These are phyloP conservation scores for Pestalotiopsis sp. DNA, from an alignment of 2,329 filamentous ascomycete species.

Conservation along the genomic window DNA sequence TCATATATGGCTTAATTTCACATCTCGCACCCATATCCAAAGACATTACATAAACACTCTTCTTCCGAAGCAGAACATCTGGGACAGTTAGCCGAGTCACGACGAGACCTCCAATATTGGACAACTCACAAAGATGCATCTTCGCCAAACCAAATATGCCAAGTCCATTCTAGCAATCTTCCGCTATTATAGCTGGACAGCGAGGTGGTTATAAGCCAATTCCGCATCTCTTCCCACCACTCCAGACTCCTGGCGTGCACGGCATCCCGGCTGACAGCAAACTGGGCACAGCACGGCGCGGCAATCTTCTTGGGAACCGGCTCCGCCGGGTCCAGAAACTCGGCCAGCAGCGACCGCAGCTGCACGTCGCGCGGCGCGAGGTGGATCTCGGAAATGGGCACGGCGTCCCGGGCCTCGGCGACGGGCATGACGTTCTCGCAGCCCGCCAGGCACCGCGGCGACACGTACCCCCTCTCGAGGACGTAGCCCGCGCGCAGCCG, in stretches of 20 bases:
- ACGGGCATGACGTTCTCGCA: slow-evolving; percentile 11
- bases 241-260: slow-evolving; percentile 39
- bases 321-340: slow-evolving; percentile 20
- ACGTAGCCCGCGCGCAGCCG: slow-evolving; percentile 55
- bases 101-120: background rate
- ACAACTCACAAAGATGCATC: slow-evolving; percentile 5
- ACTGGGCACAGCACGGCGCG: slow-evolving; percentile 56
- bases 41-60: slow-evolving; percentile 7
- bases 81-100: background rate
- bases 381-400: background rate
- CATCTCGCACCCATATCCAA: slow-evolving; percentile 4
- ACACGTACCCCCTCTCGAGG: slow-evolving; percentile 58
- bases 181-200: slow-evolving; percentile 46
- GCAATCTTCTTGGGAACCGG: slow-evolving; percentile 39
- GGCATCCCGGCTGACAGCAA: slow-evolving; percentile 48
- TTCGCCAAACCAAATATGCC: slow-evolving; percentile 39
- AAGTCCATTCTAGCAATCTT: slow-evolving; percentile 54
- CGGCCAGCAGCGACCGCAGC: slow-evolving; percentile 19
- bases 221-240: slow-evolving; percentile 48
- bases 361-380: slow-evolving; percentile 18
- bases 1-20: background rate
- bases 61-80: slow-evolving; percentile 8
- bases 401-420: background rate
- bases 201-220: slow-evolving; percentile 50
- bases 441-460: slow-evolving; percentile 52